phyloP scores from a whole-genome alignment of 352 stramenopile genomes.

The Globisporangium mamillatum region DNA sequence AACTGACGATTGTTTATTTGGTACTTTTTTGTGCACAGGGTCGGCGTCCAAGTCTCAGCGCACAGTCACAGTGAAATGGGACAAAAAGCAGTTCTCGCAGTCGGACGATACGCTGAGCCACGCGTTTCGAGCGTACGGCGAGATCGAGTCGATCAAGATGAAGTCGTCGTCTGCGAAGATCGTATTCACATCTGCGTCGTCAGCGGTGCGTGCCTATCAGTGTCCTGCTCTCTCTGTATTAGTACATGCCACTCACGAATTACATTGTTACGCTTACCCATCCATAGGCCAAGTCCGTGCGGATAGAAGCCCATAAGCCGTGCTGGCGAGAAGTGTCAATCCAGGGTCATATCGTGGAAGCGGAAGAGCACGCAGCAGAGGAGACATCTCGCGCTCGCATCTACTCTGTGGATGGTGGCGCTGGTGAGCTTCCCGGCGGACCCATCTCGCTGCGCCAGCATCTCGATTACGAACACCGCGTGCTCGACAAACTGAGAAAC shows the following conservation, averaged over 20 bases:
- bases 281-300: conserved; percentile 49
- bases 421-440: conserved; percentile 31
- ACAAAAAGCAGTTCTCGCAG: conserved; percentile 60
- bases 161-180: conserved; percentile 72
- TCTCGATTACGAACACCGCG: conserved; percentile 48
- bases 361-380: conserved; percentile 30
- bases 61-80: conserved; percentile 80
- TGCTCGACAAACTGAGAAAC: conserved; percentile 48
- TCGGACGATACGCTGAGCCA: conserved; percentile 72
- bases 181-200: conserved; percentile 41
- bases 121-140: conserved; percentile 54
- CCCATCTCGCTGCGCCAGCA: conserved; percentile 55
- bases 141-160: conserved; percentile 66
- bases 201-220: conserved; percentile 29
- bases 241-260: neutral
- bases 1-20: neutral
- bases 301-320: conserved; percentile 65
- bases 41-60: conserved; percentile 53
- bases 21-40: neutral
- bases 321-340: conserved; percentile 73
- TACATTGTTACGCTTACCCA: neutral
- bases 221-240: neutral
- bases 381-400: conserved; percentile 11
- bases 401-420: conserved; percentile 11
- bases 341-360: conserved; percentile 69